Conservation (phyloP, 495 filamentous ascomycete species). For the Lindgomyces ingoldianus region DNA sequence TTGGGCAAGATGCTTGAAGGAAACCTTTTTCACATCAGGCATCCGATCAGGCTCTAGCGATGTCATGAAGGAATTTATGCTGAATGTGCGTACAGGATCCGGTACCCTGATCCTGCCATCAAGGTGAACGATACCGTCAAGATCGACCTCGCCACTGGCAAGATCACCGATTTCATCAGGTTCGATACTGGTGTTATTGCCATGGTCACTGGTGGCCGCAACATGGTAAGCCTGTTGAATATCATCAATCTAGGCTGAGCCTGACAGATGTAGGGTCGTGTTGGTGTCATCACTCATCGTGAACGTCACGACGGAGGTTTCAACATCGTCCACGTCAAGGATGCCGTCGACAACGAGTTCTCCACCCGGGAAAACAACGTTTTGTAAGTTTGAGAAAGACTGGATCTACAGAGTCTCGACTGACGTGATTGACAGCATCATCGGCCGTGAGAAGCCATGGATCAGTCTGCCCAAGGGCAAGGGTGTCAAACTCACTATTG, state of each 20-base stretch:
- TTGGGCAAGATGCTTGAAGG: slow-evolving; percentile 62
- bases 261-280: slow-evolving; percentile 88
- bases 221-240: slow-evolving; percentile 23
- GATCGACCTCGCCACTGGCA: slow-evolving; percentile 94
- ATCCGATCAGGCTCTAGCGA: slow-evolving; percentile 62
- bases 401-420: background rate
- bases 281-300: slow-evolving; percentile 99
- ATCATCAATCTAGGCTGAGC: background rate
- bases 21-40: slow-evolving; percentile 28
- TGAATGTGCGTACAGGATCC: slow-evolving; percentile 69
- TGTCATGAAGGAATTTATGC: slow-evolving; percentile 38
- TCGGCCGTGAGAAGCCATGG: slow-evolving; percentile 97
- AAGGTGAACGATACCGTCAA: slow-evolving; percentile 99
- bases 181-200: slow-evolving; percentile 97
- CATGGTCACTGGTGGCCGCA: slow-evolving; percentile 62
- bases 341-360: slow-evolving; percentile 98
- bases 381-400: slow-evolving; percentile 22
- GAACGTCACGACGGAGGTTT: slow-evolving; percentile 99
- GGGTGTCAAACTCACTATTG: slow-evolving; percentile 81
- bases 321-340: slow-evolving; percentile 99
- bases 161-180: slow-evolving; percentile 92
- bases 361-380: slow-evolving; percentile 98
- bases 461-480: slow-evolving; percentile 98
- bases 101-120: slow-evolving; percentile 95
- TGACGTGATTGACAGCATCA: slow-evolving; percentile 66